Conservation (phyloP, 495 filamentous ascomycete genomes). For the Parachaetomium inaequale region DNA sequence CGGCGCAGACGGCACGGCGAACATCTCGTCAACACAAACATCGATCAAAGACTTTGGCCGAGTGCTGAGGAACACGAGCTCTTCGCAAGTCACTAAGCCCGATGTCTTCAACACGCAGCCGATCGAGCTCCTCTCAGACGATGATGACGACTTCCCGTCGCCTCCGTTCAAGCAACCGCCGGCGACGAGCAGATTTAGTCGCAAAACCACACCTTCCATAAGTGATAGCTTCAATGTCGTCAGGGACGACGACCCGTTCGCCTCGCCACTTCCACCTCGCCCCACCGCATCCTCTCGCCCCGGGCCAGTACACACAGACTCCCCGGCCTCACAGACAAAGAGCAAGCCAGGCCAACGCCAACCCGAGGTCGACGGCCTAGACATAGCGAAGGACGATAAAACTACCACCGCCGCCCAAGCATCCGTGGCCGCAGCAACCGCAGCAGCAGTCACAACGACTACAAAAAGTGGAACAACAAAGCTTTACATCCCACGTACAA, state of each 20-base stretch:
- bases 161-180: not conserved
- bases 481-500: conserved; percentile 6
- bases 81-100: not conserved
- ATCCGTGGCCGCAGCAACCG: too few species aligned
- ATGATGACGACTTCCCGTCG: conserved; percentile 19
- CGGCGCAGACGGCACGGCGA: conserved; percentile 11
- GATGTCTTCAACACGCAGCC: not conserved
- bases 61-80: not conserved
- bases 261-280: not conserved
- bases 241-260: conserved; percentile 21
- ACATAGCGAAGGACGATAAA: not conserved
- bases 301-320: not conserved
- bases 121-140: conserved; percentile 16
- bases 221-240: not conserved
- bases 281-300: not conserved
- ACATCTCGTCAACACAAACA: conserved; percentile 4
- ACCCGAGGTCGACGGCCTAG: not conserved
- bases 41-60: conserved; percentile 22
- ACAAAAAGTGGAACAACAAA: conserved; percentile 1
- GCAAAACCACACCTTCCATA: not conserved
- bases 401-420: not conserved
- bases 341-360: not conserved
- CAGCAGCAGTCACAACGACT: not conserved
- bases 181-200: not conserved
- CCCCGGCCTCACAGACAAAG: not conserved